Conservation (phyloP, 2,329 filamentous ascomycete species). For the Pyricularia grisea region DNA sequence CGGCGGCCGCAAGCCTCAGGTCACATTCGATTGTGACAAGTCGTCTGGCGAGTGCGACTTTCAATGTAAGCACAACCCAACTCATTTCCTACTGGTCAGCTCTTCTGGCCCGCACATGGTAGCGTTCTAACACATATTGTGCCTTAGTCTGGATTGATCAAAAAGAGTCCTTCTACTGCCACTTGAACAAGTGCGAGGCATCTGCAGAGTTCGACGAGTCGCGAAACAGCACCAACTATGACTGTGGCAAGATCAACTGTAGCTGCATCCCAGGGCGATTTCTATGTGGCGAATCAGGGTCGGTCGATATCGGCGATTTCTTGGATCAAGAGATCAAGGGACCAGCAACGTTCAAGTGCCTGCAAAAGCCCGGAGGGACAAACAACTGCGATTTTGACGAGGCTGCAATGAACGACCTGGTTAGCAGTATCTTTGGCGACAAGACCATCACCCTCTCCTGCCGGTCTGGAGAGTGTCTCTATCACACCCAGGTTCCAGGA, state of each 20-base stretch:
- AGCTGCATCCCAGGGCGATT: slow-evolving; percentile 84
- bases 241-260: slow-evolving; percentile 77
- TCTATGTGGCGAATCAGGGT: slow-evolving; percentile 86
- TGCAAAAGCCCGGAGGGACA: slow-evolving; percentile 50
- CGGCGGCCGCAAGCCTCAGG: slow-evolving; percentile 77
- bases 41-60: slow-evolving; percentile 78
- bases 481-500: slow-evolving; percentile 85
- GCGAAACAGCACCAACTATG: slow-evolving; percentile 75
- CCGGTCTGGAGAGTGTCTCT: slow-evolving; percentile 81
- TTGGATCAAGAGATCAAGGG: slow-evolving; percentile 74
- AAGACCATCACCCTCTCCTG: slow-evolving; percentile 78
- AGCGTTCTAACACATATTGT: not conserved
- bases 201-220: slow-evolving; percentile 56
- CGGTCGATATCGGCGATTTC: slow-evolving; percentile 87
- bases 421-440: slow-evolving; percentile 83
- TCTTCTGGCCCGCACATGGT: not conserved
- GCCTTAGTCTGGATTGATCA: slow-evolving; percentile 86
- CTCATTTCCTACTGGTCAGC: not conserved
- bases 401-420: slow-evolving; percentile 85
- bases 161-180: slow-evolving; percentile 92
- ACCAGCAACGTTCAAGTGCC: slow-evolving; percentile 74
- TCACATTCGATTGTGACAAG: slow-evolving; percentile 84
- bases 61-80: slow-evolving; percentile 56
- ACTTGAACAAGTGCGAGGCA: slow-evolving; percentile 71
- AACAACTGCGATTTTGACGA: slow-evolving; percentile 78